Percentiles rank a stretch among this genome's conserved stretches.
Conservation (phyloP, 176 grass and related monocot species). For the Carex cristatella region DNA sequence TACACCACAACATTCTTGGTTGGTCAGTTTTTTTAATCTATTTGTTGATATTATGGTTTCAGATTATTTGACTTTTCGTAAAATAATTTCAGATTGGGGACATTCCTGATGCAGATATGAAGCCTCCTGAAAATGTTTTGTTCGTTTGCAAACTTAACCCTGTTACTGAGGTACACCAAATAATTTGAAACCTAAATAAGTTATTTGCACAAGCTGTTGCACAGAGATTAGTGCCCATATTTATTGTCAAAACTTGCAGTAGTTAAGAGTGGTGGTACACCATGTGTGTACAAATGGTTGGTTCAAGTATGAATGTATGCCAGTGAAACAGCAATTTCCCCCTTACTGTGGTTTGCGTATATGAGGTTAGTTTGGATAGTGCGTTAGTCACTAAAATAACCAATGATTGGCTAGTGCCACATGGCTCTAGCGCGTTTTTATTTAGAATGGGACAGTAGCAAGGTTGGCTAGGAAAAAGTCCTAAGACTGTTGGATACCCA, state of each 20-base stretch:
- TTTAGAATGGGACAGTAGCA: no score
- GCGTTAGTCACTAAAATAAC: neutral
- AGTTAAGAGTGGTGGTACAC: neutral
- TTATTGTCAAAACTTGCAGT: neutral
- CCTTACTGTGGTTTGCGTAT: neutral
- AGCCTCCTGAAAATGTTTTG: constrained; percentile 81
- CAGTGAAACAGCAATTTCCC: neutral
- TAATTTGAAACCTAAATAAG: neutral
- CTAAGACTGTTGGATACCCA: no score
- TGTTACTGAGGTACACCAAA: constrained; percentile 69
- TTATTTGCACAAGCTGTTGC: neutral
- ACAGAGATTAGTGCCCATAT: neutral
- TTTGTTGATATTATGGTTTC: neutral
- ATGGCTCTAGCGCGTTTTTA: no score
- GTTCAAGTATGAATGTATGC: neutral
- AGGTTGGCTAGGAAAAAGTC: no score
- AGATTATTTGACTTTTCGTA: neutral
- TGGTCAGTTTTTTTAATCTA: neutral
- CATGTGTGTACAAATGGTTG: neutral
- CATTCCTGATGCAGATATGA: constrained; percentile 92
- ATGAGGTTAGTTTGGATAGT: neutral
- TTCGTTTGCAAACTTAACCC: constrained; percentile 99
- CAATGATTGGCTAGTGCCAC: neutral
- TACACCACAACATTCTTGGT: neutral
- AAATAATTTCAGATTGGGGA: constrained; percentile 54